Percentiles rank a stretch among this genome's conserved stretches.
phyloP scores from a whole-genome alignment of 345 rosid genomes.

The Rhizophora mangle region DNA sequence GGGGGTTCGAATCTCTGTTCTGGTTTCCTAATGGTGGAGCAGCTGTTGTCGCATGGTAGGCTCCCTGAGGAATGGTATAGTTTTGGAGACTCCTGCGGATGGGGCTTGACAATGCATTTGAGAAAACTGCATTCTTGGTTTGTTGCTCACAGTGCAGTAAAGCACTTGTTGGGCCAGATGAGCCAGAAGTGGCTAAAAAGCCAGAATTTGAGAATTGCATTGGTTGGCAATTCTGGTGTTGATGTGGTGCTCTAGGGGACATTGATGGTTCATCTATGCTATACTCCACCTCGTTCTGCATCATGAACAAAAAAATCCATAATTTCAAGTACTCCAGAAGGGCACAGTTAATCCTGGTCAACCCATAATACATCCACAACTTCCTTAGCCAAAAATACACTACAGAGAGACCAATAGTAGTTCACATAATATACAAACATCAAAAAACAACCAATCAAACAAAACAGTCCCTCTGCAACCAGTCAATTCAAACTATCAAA shows the following conservation, averaged over 20 bases:
- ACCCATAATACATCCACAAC: not conserved
- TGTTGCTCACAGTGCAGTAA: slow-evolving; percentile 63
- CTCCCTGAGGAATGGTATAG: slow-evolving; percentile 68
- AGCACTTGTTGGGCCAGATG: slow-evolving; percentile 43
- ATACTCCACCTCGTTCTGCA: slow-evolving; percentile 73
- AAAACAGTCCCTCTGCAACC: too few relatives aligned
- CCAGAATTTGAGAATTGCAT: slow-evolving; percentile 42
- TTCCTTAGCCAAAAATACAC: too few relatives aligned
- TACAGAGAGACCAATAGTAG: too few relatives aligned
- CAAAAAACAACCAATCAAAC: too few relatives aligned
- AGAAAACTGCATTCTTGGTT: slow-evolving; percentile 70
- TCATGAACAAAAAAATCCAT: slow-evolving; percentile 1
- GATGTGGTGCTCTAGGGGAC: slow-evolving; percentile 63
- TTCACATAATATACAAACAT: too few relatives aligned
- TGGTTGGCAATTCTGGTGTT: slow-evolving; percentile 47
- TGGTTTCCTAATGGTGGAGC: slow-evolving; percentile 44
- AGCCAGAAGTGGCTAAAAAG: slow-evolving; percentile 50
- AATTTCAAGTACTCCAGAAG: not conserved
- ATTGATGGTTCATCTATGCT: slow-evolving; percentile 57
- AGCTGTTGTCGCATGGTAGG: slow-evolving; percentile 37
- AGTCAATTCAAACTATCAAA: too few relatives aligned
- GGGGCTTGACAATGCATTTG: slow-evolving; percentile 82
- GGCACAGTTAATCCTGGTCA: not conserved
- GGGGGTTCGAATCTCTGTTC: slow-evolving; percentile 60
- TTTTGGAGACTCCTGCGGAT: slow-evolving; percentile 66